These are phyloP conservation scores for Zizania palustris DNA, from an alignment of 202 grass and related monocot genomes.

Conservation along the genomic window DNA sequence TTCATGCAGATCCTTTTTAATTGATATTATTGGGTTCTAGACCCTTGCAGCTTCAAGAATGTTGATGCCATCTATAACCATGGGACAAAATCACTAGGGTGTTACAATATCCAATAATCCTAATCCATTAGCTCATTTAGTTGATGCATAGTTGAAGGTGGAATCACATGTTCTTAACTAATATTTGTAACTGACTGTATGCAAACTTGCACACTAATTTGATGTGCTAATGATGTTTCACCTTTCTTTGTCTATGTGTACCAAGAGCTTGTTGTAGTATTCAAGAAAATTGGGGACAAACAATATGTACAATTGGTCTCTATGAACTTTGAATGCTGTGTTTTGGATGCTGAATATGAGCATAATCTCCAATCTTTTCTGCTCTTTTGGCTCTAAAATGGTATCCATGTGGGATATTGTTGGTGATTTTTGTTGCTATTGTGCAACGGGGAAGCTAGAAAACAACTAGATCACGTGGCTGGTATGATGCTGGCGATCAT, in stretches of 20 bases:
- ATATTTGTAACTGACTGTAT: conserved; percentile 12
- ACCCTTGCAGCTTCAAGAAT: conserved; percentile 97
- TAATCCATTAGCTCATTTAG: conserved; percentile 70
- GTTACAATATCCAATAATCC: conserved; percentile 81
- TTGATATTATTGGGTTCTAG: conserved; percentile 43
- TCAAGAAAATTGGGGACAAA: conserved; percentile 99
- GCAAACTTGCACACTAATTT: conserved; percentile 1
- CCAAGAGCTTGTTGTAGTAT: conserved; percentile 98
- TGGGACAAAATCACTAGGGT: conserved; percentile 95
- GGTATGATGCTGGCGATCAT: conserved; percentile 90
- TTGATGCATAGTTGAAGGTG: conserved; percentile 95
- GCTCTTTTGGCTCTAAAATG: not conserved
- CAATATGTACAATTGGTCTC: conserved; percentile 95
- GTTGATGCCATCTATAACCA: conserved; percentile 89
- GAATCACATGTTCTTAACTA: not conserved
- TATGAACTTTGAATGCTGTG: conserved; percentile 64
- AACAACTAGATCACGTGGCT: conserved; percentile 88
- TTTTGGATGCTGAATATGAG: not conserved
- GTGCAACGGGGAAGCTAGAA: conserved; percentile 85
- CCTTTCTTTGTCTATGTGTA: conserved; percentile 43
- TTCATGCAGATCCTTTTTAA: conserved; percentile 8
- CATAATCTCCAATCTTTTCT: not conserved
- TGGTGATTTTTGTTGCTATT: not conserved
- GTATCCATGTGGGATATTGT: not conserved
- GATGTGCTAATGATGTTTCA: not conserved